Conservation (phyloP, 225 moss, liverwort and hornwort species). For the Bryum argenteum region DNA sequence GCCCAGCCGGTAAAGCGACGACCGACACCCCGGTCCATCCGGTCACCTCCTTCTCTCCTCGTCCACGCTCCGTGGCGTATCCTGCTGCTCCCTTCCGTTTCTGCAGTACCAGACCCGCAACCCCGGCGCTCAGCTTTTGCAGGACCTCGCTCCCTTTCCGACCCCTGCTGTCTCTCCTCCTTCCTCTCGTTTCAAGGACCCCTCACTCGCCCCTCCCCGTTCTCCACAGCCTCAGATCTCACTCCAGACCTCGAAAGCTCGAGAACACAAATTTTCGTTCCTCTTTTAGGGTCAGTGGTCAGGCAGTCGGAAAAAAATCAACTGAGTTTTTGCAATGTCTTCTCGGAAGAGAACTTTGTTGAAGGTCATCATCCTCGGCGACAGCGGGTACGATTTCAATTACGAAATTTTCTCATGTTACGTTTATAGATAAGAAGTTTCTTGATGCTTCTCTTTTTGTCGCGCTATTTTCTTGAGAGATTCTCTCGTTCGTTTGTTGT, state of each 20-base stretch:
- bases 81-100: background rate
- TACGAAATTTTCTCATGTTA: background rate
- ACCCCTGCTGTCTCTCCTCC: background rate
- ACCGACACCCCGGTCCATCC: background rate
- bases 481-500: background rate
- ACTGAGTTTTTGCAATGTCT: slow-evolving; percentile 59
- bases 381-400: slow-evolving; percentile 67
- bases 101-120: slow-evolving; percentile 8
- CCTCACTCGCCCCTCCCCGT: background rate
- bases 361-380: slow-evolving; percentile 97
- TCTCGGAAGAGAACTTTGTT: slow-evolving; percentile 90
- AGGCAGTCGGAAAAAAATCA: background rate
- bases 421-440: slow-evolving; percentile 3
- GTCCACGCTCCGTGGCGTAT: background rate
- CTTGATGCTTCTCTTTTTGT: background rate
- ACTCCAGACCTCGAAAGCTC: background rate
- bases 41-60: background rate
- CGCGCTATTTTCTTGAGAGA: background rate
- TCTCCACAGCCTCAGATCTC: slow-evolving; percentile 8
- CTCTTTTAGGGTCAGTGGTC: background rate
- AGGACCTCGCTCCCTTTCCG: slow-evolving; percentile 11
- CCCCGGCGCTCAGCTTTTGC: slow-evolving; percentile 17
- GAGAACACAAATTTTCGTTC: background rate
- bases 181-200: background rate
- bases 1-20: background rate